Conservation (phyloP, 1,284 basidiomycete genomes). For the Fomes fomentarius region DNA sequence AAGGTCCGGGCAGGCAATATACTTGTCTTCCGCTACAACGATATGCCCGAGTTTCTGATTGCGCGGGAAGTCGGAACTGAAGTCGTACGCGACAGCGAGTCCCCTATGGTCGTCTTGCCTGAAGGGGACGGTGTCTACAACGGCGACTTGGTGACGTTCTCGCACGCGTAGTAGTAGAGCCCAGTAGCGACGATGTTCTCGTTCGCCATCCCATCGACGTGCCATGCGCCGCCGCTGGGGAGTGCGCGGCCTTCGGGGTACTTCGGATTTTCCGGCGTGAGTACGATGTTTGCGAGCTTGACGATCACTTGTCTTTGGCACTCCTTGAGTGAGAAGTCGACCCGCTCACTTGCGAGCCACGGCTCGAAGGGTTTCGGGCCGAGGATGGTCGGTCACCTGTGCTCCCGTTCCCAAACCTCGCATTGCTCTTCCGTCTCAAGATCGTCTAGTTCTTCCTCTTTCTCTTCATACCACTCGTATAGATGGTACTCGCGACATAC, state of each 20-base stretch:
- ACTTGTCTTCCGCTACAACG: conserved; percentile 25
- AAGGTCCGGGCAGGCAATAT: conserved; percentile 38
- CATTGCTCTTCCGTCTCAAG: not conserved
- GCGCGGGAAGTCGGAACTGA: not conserved
- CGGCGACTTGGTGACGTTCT: conserved; percentile 19
- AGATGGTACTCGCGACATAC: too few relatives aligned
- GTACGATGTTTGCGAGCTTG: conserved; percentile 51
- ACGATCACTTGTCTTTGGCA: conserved; percentile 50
- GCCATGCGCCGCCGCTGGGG: conserved; percentile 41
- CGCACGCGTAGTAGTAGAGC: conserved; percentile 36
- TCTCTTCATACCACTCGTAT: not conserved
- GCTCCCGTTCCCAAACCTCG: not conserved
- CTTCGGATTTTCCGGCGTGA: conserved; percentile 44
- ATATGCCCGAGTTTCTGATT: conserved; percentile 28
- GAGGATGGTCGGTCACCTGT: conserved; percentile 3
- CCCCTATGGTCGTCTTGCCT: conserved; percentile 8
- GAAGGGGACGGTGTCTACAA: not conserved
- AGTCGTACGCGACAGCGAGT: conserved; percentile 2
- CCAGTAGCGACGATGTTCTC: conserved; percentile 50
- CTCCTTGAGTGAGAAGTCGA: not conserved
- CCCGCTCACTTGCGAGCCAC: not conserved
- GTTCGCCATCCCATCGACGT: conserved; percentile 44
- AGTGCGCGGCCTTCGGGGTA: too few relatives aligned
- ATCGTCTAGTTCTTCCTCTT: not conserved
- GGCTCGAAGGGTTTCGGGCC: conserved; percentile 8